Evolutionary conservation across 2,329 filamentous ascomycete species (phyloP).

Genomic region (Trichoderma koningii): DNA sequence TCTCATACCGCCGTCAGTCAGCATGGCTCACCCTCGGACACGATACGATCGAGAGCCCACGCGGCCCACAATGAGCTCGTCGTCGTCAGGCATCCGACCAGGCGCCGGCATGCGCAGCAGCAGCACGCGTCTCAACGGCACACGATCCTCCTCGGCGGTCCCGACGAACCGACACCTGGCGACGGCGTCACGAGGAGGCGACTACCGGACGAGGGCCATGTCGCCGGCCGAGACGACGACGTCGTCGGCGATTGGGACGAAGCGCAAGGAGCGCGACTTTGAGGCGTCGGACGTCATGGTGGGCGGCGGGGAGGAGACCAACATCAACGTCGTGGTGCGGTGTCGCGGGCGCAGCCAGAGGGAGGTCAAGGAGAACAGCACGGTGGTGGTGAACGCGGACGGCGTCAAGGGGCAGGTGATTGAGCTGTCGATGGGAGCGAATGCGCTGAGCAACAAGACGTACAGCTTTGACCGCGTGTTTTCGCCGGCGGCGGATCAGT

Average conservation of each 20-base stretch:
- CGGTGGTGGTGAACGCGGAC: constrained; percentile 84
- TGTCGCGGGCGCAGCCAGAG: constrained; percentile 91
- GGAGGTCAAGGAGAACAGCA: constrained; percentile 91
- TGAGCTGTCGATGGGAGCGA: constrained; percentile 88
- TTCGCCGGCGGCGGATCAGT: constrained; percentile 89
- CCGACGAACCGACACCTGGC: constrained; percentile 34
- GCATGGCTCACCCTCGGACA: constrained; percentile 41
- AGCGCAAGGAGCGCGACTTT: constrained; percentile 86
- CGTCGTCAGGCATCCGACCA: constrained; percentile 37
- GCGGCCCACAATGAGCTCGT: constrained; percentile 40
- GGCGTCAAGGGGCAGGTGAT: constrained; percentile 84
- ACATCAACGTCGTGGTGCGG: constrained; percentile 95
- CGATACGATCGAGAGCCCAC: constrained; percentile 44
- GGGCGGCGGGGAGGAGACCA: constrained; percentile 73
- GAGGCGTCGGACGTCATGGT: constrained; percentile 59
- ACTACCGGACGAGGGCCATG: constrained; percentile 47
- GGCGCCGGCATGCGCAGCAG: constrained; percentile 33
- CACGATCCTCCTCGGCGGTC: constrained; percentile 26
- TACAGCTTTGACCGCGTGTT: constrained; percentile 98
- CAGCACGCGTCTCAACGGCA: constrained; percentile 32
- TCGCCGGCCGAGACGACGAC: constrained; percentile 76
- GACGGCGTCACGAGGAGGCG: constrained; percentile 32
- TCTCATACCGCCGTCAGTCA: constrained; percentile 21
- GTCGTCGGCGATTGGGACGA: constrained; percentile 63
- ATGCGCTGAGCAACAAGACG: constrained; percentile 89